phyloP scores from a whole-genome alignment of 768 basidiomycete species.

The Glaciozyma antarctica region DNA sequence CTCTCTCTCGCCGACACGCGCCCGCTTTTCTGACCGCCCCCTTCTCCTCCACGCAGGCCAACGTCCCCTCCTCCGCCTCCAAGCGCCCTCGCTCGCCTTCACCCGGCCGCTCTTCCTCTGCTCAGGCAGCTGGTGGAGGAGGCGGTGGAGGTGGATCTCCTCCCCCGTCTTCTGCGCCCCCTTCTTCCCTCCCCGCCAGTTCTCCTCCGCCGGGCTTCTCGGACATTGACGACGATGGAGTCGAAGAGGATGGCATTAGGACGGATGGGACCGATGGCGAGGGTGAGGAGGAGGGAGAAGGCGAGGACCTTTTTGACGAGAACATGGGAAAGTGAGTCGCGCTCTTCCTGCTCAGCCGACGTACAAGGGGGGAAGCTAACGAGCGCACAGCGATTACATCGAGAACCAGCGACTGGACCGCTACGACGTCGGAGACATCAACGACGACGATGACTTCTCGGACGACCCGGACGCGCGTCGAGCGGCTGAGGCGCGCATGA shows the following conservation, averaged over 20 bases:
- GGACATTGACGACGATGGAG: constrained; percentile 68
- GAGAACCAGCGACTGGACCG: constrained; percentile 69
- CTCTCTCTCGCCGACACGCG: too few species aligned
- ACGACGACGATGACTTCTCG: constrained; percentile 64
- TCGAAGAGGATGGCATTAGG: constrained; percentile 59
- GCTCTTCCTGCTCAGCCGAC: constrained; percentile 18
- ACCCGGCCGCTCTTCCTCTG: not conserved
- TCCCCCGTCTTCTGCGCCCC: constrained; percentile 39
- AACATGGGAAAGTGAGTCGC: constrained; percentile 60
- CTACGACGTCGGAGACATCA: constrained; percentile 77
- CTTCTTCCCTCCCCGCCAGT: constrained; percentile 72
- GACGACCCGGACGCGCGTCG: constrained; percentile 62
- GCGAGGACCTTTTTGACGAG: constrained; percentile 89
- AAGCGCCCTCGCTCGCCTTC: constrained; percentile 24
- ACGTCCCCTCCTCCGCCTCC: constrained; percentile 21
- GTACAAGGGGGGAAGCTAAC: not conserved
- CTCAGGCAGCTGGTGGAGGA: constrained; percentile 3
- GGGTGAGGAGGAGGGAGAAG: constrained; percentile 68
- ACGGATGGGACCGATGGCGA: constrained; percentile 42
- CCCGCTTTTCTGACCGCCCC: not conserved
- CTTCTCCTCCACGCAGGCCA: not conserved
- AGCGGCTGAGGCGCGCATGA: constrained; percentile 78
- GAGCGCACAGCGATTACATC: constrained; percentile 59
- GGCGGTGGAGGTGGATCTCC: constrained; percentile 4
- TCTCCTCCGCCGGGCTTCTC: constrained; percentile 74